Evolutionary conservation across 768 basidiomycete species (phyloP).

Genomic region (Panaeolus papilionaceus): DNA sequence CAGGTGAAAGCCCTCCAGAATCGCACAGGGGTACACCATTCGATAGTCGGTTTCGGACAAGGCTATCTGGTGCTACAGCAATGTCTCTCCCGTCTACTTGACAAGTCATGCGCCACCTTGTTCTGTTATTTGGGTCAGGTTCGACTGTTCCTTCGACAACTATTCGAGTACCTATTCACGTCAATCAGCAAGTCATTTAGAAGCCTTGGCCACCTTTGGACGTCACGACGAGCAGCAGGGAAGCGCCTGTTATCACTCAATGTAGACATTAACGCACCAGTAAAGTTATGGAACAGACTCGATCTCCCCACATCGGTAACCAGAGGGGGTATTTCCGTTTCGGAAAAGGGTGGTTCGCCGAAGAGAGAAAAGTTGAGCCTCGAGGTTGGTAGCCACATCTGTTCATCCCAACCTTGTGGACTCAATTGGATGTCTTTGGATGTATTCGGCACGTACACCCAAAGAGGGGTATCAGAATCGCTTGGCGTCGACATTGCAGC

Average conservation of each 20-base stretch:
- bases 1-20: not conserved
- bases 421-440: not conserved
- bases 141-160: slow-evolving; percentile 2
- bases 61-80: not conserved
- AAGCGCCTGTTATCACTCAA: too few relatives aligned
- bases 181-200: too few relatives aligned
- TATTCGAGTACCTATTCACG: not conserved
- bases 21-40: not conserved
- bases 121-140: not conserved
- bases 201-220: too few relatives aligned
- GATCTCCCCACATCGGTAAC: too few relatives aligned
- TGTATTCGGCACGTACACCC: not conserved
- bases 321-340: too few relatives aligned
- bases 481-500: not conserved
- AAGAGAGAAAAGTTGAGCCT: not conserved
- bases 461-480: not conserved
- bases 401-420: not conserved
- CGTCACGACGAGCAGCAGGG: too few relatives aligned
- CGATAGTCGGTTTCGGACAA: not conserved
- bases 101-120: not conserved
- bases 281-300: not conserved
- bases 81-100: not conserved
- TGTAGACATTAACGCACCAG: not conserved
- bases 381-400: not conserved
- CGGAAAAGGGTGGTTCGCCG: not conserved